phyloP scores from a whole-genome alignment of 257 asterid genomes.

The Euphrasia confusa region DNA sequence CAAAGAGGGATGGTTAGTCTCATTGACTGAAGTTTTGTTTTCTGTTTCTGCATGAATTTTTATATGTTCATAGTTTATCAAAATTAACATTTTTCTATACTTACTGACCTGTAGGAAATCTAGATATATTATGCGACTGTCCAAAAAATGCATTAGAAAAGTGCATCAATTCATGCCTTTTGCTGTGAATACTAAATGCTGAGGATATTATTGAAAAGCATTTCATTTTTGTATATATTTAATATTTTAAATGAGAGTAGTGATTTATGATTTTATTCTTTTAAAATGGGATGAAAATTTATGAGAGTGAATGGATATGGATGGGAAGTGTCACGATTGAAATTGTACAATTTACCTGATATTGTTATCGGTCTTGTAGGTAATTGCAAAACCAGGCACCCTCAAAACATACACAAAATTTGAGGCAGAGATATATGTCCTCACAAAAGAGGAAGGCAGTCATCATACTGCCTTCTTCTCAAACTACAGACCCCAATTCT shows the following conservation, averaged over 20 bases:
- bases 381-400: slow-evolving; percentile 83
- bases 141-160: too few relatives aligned
- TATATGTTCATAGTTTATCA: not conserved
- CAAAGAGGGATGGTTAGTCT: slow-evolving; percentile 85
- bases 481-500: slow-evolving; percentile 92
- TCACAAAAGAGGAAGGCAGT: slow-evolving; percentile 98
- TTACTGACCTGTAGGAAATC: too few relatives aligned
- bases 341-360: too few relatives aligned
- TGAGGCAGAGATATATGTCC: slow-evolving; percentile 97
- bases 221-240: not conserved
- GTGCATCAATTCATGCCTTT: too few relatives aligned
- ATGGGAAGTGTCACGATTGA: not conserved
- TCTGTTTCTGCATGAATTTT: not conserved
- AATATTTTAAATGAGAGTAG: not conserved
- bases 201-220: too few relatives aligned
- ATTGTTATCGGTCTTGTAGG: slow-evolving; percentile 34
- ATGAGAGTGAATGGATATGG: not conserved
- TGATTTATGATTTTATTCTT: not conserved
- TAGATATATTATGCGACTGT: too few relatives aligned
- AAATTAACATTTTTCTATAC: too few relatives aligned
- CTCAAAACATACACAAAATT: slow-evolving; percentile 84
- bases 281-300: not conserved
- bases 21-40: slow-evolving; percentile 16
- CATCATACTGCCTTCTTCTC: slow-evolving; percentile 98
- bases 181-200: too few relatives aligned